A percentile compares a stretch with the other conserved stretches of the same genome.
These are phyloP conservation scores for Crassisporium funariophilum DNA, from an alignment of 768 basidiomycete species.

Conservation along the genomic window DNA sequence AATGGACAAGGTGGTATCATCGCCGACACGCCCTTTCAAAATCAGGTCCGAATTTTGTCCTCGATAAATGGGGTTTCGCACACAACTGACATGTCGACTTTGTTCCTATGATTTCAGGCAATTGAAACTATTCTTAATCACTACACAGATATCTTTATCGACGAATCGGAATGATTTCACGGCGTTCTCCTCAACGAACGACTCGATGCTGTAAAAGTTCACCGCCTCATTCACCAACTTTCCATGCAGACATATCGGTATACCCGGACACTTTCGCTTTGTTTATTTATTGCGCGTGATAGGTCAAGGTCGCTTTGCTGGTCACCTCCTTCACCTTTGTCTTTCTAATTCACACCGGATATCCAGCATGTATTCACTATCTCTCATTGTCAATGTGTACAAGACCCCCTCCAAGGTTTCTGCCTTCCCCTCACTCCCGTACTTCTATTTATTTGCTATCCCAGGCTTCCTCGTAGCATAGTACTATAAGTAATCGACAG, in stretches of 20 bases:
- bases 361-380: constrained; percentile 16
- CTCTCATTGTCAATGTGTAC: constrained; percentile 18
- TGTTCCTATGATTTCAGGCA: constrained; percentile 52
- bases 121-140: constrained; percentile 95
- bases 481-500: constrained; percentile 9
- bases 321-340: constrained; percentile 1
- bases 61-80: constrained; percentile 5
- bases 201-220: neutral
- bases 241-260: constrained; percentile 12
- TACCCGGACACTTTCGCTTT: constrained; percentile 3
- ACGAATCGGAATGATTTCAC: constrained; percentile 61
- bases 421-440: constrained; percentile 1
- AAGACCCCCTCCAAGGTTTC: constrained; percentile 4
- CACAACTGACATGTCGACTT: constrained; percentile 7
- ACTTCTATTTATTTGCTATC: constrained; percentile 21
- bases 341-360: constrained; percentile 5
- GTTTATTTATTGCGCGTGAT: constrained; percentile 21
- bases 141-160: constrained; percentile 96
- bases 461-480: constrained; percentile 13
- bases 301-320: constrained; percentile 29
- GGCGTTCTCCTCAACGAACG: constrained; percentile 2
- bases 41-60: constrained; percentile 50
- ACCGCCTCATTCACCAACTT: no score
- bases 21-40: constrained; percentile 73
- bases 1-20: constrained; percentile 58